Evolutionary conservation across 768 basidiomycete genomes (phyloP), one percentile per base, ranked within the genome.

Genomic region (Phlebiopsis flavidoalba): DNA sequence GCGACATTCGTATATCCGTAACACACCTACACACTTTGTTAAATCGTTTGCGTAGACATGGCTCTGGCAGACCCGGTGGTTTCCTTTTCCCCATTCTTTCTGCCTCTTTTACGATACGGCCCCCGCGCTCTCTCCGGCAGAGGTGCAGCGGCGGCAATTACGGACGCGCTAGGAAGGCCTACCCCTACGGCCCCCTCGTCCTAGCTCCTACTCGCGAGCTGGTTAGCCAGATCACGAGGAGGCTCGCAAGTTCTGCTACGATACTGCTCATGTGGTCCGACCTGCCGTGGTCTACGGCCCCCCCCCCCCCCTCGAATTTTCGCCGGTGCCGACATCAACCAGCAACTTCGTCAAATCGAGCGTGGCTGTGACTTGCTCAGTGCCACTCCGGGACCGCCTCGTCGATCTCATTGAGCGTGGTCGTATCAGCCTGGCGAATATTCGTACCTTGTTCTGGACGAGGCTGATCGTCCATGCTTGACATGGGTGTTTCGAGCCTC

Each of bases 401-500:
- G 95, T 98, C 64, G 97, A 99, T 77, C 82, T 99, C 63, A 96
- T 99, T 67, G 97, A 99, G 78, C 91, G 97, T 68, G 97, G 97
- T 12, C 86, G 92, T 61, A 98, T 99, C 81, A 93, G 91, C 71
- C 83, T 99, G 63, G 86, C 93, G 66, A 98, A 98, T 77, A 88
- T 99, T 79, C 89, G 93, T 98, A 97, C 75, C 89, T 99, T 60
- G 97, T 99, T 26, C 88, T 99, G 58, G 97, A 99, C 69, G 97
- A 99, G 79, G 97, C 97, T 63, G 97, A 99, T 80, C 91, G 97
- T 70, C n/a, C n/a, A 99, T 99, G 97, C 84, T 99, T 71, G 97
- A 99, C 80, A 99, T 99, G 97, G 97, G 97, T n/a, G n/a, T 88
- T 99, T 99, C 82, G 97, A 99, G 76, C 97, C 97, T 59, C 97